These are phyloP conservation scores for Stachybotrys chartarum DNA, from an alignment of 2,329 filamentous ascomycete genomes.

Conservation along the genomic window DNA sequence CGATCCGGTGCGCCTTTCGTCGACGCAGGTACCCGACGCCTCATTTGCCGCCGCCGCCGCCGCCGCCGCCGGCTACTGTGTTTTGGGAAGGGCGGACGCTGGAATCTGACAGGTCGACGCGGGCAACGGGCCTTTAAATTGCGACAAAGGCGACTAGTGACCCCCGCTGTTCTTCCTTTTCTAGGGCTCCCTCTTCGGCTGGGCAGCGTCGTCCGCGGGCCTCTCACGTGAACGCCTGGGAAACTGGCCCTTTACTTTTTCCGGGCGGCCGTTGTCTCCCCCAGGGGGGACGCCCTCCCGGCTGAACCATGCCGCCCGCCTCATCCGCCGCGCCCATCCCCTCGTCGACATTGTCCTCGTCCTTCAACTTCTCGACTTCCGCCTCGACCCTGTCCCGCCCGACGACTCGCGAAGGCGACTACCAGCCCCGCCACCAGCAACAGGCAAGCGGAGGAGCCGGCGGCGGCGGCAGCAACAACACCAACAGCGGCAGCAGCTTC, in stretches of 20 bases:
- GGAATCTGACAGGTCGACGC: background rate
- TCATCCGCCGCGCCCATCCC: background rate
- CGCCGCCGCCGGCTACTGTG: no score
- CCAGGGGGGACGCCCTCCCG: background rate
- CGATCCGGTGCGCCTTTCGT: no score
- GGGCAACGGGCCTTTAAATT: background rate
- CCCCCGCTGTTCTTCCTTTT: no score
- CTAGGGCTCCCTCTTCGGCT: no score
- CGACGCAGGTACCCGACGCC: background rate
- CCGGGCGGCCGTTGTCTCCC: background rate
- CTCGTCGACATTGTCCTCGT: constrained; percentile 14
- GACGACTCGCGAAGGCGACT: constrained; percentile 25
- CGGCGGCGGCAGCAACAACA: constrained; percentile 5
- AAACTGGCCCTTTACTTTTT: background rate
- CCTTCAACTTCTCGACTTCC: constrained; percentile 18
- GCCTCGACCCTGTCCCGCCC: constrained; percentile 18
- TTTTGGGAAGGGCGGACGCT: background rate
- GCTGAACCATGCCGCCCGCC: background rate
- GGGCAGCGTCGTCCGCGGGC: background rate
- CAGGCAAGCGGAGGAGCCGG: background rate
- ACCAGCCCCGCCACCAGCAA: background rate
- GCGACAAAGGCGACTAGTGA: no score
- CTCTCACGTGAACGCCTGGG: background rate
- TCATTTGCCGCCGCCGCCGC: background rate
- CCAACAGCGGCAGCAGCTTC: constrained; percentile 10